Percentiles rank a stretch among this genome's conserved stretches.
Conservation (phyloP, 2,329 filamentous ascomycete genomes). For the Ustulina deusta region DNA sequence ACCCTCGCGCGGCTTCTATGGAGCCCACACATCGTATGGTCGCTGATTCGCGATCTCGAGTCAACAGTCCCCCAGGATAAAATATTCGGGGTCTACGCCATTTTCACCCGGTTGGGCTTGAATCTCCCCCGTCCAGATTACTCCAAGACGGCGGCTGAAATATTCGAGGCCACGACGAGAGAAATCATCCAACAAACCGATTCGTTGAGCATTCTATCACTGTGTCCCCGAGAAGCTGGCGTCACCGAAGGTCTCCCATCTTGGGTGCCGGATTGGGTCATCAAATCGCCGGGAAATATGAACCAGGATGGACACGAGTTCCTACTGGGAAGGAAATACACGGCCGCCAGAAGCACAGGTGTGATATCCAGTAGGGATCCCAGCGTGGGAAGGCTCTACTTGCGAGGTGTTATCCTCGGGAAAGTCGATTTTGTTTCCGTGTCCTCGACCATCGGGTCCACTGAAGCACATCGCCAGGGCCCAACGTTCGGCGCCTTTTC, state of each 20-base stretch:
- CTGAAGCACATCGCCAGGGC: not conserved
- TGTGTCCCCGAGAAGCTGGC: not conserved
- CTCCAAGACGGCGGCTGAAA: not conserved
- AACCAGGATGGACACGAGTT: too few species aligned
- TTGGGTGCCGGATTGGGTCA: constrained; percentile 20
- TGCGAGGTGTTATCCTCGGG: constrained; percentile 4
- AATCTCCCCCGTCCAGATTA: constrained; percentile 10
- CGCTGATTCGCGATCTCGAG: not conserved
- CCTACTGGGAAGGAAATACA: not conserved
- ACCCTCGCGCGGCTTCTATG: too few species aligned
- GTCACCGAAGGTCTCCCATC: constrained; percentile 10
- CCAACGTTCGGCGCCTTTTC: not conserved
- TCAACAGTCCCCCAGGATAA: constrained; percentile 23
- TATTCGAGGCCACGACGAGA: constrained; percentile 6
- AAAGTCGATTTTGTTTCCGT: constrained; percentile 7
- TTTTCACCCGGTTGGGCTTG: not conserved
- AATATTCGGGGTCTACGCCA: constrained; percentile 17
- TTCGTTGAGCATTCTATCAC: not conserved
- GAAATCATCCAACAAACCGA: not conserved
- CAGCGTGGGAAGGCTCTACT: constrained; percentile 1
- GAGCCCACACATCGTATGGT: not conserved
- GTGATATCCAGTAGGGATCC: not conserved
- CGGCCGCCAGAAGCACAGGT: not conserved
- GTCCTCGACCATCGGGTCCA: not conserved
- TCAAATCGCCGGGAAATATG: not conserved